Percentiles rank a stretch among this genome's conserved stretches.
Conservation (phyloP, 1,284 basidiomycete species). For the Ceratorhiza oryzae-sativae region DNA sequence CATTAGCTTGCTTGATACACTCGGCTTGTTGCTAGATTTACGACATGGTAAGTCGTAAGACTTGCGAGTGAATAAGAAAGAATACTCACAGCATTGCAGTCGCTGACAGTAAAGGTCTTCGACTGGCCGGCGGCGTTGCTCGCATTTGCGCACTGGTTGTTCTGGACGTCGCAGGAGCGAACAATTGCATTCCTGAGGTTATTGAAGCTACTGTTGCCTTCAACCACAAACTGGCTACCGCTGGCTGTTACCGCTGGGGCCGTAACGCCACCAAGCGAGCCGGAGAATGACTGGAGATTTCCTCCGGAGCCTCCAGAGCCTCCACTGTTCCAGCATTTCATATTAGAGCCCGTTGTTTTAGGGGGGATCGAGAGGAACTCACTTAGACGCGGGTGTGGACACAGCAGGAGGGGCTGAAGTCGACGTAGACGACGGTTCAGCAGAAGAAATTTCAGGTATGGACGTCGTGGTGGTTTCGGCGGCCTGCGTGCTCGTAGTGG, state of each 20-base stretch:
- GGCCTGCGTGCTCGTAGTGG: constrained; percentile 43
- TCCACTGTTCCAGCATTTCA: background rate
- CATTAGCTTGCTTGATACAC: constrained; percentile 24
- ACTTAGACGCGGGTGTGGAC: constrained; percentile 42
- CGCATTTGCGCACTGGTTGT: constrained; percentile 61
- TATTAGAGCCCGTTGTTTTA: background rate
- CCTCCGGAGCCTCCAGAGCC: constrained; percentile 41
- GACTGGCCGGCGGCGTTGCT: constrained; percentile 56
- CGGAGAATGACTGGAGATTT: constrained; percentile 53
- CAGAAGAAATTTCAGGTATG: constrained; percentile 15
- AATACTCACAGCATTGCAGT: constrained; percentile 54
- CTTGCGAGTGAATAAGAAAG: background rate
- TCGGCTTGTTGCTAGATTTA: constrained; percentile 31
- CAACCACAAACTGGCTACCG: constrained; percentile 50
- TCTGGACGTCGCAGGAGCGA: constrained; percentile 62
- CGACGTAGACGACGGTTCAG: constrained; percentile 37
- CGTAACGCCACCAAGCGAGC: constrained; percentile 52
- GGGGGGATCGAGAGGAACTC: background rate
- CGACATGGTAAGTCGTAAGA: background rate
- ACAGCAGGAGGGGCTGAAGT: constrained; percentile 41
- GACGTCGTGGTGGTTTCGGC: constrained; percentile 40
- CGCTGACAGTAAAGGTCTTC: constrained; percentile 56
- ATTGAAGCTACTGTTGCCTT: constrained; percentile 41
- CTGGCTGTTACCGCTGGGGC: constrained; percentile 52
- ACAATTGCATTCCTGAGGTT: constrained; percentile 48